These are phyloP conservation scores for Ogataea parapolymorpha DNA, from an alignment of 805 yeast species.

Conservation along the genomic window DNA sequence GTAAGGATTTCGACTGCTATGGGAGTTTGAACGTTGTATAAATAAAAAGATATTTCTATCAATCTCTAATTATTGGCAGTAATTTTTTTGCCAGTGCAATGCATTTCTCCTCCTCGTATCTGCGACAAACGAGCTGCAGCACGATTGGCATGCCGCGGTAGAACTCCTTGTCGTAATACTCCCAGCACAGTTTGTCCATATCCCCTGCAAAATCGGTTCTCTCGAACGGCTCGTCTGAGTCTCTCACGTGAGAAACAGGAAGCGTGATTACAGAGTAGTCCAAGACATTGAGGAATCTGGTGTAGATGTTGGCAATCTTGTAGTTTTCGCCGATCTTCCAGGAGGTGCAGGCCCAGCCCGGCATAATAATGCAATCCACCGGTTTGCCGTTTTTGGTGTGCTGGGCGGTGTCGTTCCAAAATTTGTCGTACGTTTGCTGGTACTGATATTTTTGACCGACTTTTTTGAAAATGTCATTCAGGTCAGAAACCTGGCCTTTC, in stretches of 20 bases:
- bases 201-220: conserved; percentile 28
- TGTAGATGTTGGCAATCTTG: conserved; percentile 46
- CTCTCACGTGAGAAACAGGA: conserved; percentile 42
- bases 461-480: conserved; percentile 40
- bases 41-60: background rate
- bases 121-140: conserved; percentile 51
- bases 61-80: background rate
- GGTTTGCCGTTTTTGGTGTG: conserved; percentile 36
- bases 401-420: conserved; percentile 35
- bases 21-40: background rate
- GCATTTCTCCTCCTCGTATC: conserved; percentile 58
- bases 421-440: conserved; percentile 37
- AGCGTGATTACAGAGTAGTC: conserved; percentile 47
- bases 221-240: conserved; percentile 34
- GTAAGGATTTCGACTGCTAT: background rate
- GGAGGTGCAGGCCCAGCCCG: conserved; percentile 42
- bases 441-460: conserved; percentile 32
- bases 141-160: conserved; percentile 52
- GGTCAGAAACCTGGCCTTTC: conserved; percentile 17
- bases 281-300: conserved; percentile 50
- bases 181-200: conserved; percentile 36
- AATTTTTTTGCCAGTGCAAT: conserved; percentile 35
- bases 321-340: conserved; percentile 40
- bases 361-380: conserved; percentile 49
- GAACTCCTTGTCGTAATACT: conserved; percentile 45